phyloP scores from a whole-genome alignment of 441 rosid species.

The Erysimum cheiri region DNA sequence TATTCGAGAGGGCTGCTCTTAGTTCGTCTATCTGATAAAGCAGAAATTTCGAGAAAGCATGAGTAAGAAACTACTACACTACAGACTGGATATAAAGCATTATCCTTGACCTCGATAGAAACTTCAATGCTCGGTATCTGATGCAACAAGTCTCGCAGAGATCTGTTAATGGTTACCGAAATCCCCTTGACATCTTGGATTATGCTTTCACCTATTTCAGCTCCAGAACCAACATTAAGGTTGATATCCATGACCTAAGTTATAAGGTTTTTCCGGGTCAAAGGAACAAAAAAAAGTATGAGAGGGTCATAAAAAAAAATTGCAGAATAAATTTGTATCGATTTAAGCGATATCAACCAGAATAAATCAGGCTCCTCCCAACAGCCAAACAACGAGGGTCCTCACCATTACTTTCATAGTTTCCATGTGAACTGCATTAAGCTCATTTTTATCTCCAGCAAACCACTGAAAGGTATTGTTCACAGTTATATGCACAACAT shows the following conservation, averaged over 20 bases:
- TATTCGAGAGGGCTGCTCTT: slow-evolving; percentile 83
- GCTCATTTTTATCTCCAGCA: slow-evolving; percentile 74
- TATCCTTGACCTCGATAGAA: slow-evolving; percentile 67
- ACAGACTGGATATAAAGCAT: slow-evolving; percentile 26
- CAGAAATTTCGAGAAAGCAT: slow-evolving; percentile 44
- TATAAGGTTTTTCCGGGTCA: slow-evolving; percentile 18
- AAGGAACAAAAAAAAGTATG: not conserved
- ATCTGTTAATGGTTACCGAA: slow-evolving; percentile 81
- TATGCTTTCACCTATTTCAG: slow-evolving; percentile 88
- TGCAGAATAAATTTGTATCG: slow-evolving; percentile 18
- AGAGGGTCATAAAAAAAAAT: slow-evolving; percentile 3
- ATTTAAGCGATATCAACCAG: slow-evolving; percentile 30
- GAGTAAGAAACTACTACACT: slow-evolving; percentile 36
- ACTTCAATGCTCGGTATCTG: slow-evolving; percentile 80
- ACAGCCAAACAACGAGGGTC: slow-evolving; percentile 37
- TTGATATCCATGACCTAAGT: slow-evolving; percentile 90
- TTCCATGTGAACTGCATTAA: slow-evolving; percentile 90
- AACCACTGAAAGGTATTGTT: slow-evolving; percentile 89
- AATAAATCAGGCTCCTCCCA: slow-evolving; percentile 29
- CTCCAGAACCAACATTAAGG: slow-evolving; percentile 89
- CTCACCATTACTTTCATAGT: slow-evolving; percentile 84
- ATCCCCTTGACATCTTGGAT: slow-evolving; percentile 93
- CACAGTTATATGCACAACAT: slow-evolving; percentile 94
- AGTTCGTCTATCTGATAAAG: slow-evolving; percentile 80
- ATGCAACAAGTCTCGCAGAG: slow-evolving; percentile 94